phyloP scores from a whole-genome alignment of 306 rosid species.

The Prunus fruticosa region DNA sequence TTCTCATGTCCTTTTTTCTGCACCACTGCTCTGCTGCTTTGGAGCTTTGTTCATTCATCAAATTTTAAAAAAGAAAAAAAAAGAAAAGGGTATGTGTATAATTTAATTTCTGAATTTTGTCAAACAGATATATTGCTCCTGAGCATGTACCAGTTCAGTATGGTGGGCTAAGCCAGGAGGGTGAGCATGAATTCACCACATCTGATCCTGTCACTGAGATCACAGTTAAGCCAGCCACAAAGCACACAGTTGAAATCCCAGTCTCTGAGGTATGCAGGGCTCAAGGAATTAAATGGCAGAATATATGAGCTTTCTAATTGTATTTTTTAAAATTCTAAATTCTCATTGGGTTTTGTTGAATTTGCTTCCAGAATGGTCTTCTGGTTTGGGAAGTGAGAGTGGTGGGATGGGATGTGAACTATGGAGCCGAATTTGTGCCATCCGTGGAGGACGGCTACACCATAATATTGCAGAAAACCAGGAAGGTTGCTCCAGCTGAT shows the following conservation, averaged over 20 bases:
- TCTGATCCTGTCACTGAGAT: constrained; percentile 69
- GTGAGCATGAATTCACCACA: constrained; percentile 66
- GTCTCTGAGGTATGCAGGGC: constrained; percentile 56
- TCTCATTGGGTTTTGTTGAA: background rate
- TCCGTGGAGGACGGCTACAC: constrained; percentile 72
- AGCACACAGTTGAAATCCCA: constrained; percentile 66
- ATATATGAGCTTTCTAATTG: background rate
- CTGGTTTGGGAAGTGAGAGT: constrained; percentile 85
- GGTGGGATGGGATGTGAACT: constrained; percentile 81
- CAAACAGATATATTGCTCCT: constrained; percentile 64
- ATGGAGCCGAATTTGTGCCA: constrained; percentile 87
- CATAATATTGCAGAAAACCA: constrained; percentile 68
- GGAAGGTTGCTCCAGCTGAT: constrained; percentile 57
- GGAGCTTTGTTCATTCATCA: no score
- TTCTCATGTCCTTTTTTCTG: background rate
- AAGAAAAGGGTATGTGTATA: background rate
- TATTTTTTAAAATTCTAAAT: background rate
- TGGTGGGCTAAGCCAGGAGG: constrained; percentile 85
- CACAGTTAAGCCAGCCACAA: constrained; percentile 64
- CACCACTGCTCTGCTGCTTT: background rate
- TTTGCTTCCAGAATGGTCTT: constrained; percentile 44
- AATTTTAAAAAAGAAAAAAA: no score
- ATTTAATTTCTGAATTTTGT: background rate
- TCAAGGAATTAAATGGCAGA: no score
- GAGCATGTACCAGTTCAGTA: constrained; percentile 85